Base-by-base conservation (phyloP, 73 alveolate species). In the Tetrahymena borealis region DNA sequence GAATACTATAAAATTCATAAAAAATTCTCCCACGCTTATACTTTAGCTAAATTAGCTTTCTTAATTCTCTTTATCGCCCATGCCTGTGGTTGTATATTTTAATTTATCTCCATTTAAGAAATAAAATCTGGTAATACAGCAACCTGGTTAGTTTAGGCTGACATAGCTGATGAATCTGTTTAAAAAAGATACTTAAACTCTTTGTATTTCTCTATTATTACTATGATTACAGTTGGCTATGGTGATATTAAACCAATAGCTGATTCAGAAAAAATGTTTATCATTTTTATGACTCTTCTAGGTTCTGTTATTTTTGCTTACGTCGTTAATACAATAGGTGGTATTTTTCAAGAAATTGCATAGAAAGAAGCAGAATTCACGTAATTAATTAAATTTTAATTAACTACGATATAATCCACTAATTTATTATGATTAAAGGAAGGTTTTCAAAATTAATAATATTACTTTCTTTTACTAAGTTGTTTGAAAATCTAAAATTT, bases 181-280 rank as follows among this genome's bases (percentile, higher is more conserved):
- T 60, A 91, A 85, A 33, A 91, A 90, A 40, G 40, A 91, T 97
- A 97, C 43, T 42, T 97, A 18, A 92, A 96, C 32, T 93, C 98
- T 28, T 78, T 96, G 18, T 97, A 97, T 40, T 97, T 97, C 96
- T 96, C 99, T n/a, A 92, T 96, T 41, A 96, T 97, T 28, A 97
- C 99, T 18, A 97, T 97, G 98, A 92, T 97, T n/a, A 96, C 99
- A 8, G 98, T 97, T n/a, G 99, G 99, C 12, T 97, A 97, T 90
- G 99, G 99, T 35, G 99, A 97, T 90, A 96, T 97, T 18, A 85
- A 90, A 4, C 97, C 98, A 0, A 91, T 77, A 35, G 95, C 97
- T 33, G 90, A 91, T 2, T 77, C 38, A 20, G 99, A 97, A 85
- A 96, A 96, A 91, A 78, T 97, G 78, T 95, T 90, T 41, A 96